Percentiles rank a stretch among this genome's conserved stretches.
Evolutionary conservation across 2,329 filamentous ascomycete genomes (phyloP).

Genomic region (Cordyceps cateniannulata): DNA sequence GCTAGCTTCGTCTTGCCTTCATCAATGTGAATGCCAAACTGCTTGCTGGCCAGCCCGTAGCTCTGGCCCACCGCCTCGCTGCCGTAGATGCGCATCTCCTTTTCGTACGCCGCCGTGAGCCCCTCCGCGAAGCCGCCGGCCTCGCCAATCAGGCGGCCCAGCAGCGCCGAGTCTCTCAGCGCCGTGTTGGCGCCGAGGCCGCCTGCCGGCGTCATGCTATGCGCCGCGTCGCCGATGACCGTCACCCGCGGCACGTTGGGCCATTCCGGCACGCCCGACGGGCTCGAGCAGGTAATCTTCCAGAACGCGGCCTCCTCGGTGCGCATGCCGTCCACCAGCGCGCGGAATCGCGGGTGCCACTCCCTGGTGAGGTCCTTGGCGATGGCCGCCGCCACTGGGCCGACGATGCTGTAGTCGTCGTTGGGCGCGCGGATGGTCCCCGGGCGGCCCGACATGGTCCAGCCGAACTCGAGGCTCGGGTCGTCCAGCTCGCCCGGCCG

Average conservation of each 20-base stretch:
- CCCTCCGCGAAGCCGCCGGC: constrained; percentile 48
- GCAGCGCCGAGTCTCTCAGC: constrained; percentile 46
- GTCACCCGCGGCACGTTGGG: constrained; percentile 51
- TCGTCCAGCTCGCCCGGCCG: constrained; percentile 54
- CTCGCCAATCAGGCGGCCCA: constrained; percentile 45
- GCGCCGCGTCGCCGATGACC: constrained; percentile 51
- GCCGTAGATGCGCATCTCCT: constrained; percentile 54
- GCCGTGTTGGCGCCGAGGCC: constrained; percentile 54
- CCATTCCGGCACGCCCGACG: constrained; percentile 55
- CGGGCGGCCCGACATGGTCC: constrained; percentile 54
- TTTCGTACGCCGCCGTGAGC: constrained; percentile 51
- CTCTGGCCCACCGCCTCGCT: constrained; percentile 50
- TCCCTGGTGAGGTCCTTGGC: constrained; percentile 46
- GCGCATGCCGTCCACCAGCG: constrained; percentile 53
- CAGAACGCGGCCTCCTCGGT: constrained; percentile 55
- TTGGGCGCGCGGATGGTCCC: constrained; percentile 53
- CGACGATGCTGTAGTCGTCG: constrained; percentile 52
- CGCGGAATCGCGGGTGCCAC: constrained; percentile 50
- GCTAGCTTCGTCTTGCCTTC: constrained; percentile 25
- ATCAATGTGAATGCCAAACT: constrained; percentile 42
- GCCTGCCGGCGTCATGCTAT: constrained; percentile 52
- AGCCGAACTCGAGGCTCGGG: constrained; percentile 50
- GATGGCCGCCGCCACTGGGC: constrained; percentile 48
- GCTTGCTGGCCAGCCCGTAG: constrained; percentile 38
- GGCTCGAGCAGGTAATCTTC: constrained; percentile 59